A percentile compares a stretch with the other conserved stretches of the same genome.
phyloP scores from a whole-genome alignment of 2,329 filamentous ascomycete species.

The Curvularia hawaiiensis region DNA sequence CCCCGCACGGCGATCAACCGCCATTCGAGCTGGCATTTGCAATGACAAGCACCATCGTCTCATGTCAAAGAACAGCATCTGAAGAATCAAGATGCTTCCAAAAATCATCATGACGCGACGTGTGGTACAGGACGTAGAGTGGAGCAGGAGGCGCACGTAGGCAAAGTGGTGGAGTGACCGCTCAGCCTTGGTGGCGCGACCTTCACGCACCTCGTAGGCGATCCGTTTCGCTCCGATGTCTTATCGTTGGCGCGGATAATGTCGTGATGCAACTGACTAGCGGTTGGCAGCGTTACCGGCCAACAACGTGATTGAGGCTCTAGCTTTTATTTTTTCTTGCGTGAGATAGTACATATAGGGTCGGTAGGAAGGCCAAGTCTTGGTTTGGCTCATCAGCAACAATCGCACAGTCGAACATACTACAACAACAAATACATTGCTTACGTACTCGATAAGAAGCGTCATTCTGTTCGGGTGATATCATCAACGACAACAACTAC shows the following conservation, averaged over 20 bases:
- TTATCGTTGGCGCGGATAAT: constrained; percentile 17
- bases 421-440: background rate
- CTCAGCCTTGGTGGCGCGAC: constrained; percentile 28
- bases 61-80: background rate
- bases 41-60: background rate
- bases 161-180: constrained; percentile 29
- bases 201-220: constrained; percentile 16
- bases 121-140: background rate
- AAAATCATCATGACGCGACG: too few species aligned
- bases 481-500: background rate
- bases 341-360: constrained; percentile 5
- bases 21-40: background rate
- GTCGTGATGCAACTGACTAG: constrained; percentile 14
- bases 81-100: background rate
- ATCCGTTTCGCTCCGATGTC: constrained; percentile 15
- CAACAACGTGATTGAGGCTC: constrained; percentile 23
- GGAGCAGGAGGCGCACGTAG: background rate
- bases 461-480: constrained; percentile 1
- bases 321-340: constrained; percentile 1
- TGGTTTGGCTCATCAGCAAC: background rate
- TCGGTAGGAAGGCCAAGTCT: background rate
- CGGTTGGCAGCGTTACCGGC: background rate
- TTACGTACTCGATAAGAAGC: background rate
- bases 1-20: constrained; percentile 11
- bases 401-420: background rate